These are phyloP conservation scores for Posidonia oceanica DNA, from an alignment of 116 monocot genomes.

Conservation along the genomic window DNA sequence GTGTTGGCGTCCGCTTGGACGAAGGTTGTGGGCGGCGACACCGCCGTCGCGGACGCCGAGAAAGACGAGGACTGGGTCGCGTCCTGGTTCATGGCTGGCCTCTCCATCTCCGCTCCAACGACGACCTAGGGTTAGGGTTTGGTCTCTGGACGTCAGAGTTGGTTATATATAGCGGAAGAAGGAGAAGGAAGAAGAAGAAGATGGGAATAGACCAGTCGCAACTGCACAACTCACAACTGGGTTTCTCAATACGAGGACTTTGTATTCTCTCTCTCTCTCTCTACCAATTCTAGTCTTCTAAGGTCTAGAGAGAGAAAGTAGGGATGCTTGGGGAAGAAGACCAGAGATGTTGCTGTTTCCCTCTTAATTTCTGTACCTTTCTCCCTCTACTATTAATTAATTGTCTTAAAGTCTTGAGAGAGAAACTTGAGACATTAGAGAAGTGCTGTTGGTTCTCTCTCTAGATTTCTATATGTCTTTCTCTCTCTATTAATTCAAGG, in stretches of 20 bases:
- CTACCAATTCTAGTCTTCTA: neutral
- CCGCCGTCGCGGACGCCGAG: neutral
- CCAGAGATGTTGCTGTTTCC: no score
- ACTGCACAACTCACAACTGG: no score
- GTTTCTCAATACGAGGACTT: neutral
- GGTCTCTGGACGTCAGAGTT: neutral
- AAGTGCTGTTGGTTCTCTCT: no score
- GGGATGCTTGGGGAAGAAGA: neutral
- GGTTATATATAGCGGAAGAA: neutral
- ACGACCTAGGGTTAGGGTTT: neutral
- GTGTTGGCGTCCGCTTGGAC: conserved; percentile 37
- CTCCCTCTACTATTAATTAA: no score
- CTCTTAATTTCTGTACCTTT: no score
- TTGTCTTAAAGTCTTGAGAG: no score
- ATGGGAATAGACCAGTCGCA: neutral
- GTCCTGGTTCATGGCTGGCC: neutral
- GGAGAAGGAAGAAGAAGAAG: neutral
- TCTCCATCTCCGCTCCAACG: neutral
- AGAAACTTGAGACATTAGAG: no score
- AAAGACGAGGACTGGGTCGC: neutral
- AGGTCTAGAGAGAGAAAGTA: neutral
- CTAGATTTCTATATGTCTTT: no score
- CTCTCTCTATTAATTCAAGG: no score
- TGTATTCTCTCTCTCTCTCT: neutral
- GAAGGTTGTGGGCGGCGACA: conserved; percentile 28